Base-by-base conservation (phyloP, 768 basidiomycete species). In the Dioszegia hungarica region DNA sequence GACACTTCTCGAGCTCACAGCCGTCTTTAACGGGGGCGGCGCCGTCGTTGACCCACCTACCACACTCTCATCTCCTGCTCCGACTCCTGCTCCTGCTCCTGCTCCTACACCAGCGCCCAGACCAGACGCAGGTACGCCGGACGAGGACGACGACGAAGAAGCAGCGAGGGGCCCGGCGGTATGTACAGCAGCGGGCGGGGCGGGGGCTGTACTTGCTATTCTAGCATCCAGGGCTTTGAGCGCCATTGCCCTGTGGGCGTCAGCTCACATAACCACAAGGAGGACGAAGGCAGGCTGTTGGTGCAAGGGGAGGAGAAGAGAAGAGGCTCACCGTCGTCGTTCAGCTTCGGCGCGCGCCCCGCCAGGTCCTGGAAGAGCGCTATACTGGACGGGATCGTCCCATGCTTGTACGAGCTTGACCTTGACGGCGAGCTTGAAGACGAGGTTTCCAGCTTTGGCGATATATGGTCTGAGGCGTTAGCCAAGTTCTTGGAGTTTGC, bases 261-360 rank as follows among this genome's bases (percentile, higher is more conserved):
- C 15, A 37, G 41, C 39, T 40, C 5, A 22, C 5, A n/a, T 5
- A n/a, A 5, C 5, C 3, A 3, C 5, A 29, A 29, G 29, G 45
- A 46, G 25, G 14, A 3, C 12, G 25, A 17, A 29, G 28, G 17
- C 17, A 9, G 28, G 11, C 15, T 25, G 45, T 17, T 2, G 6
- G 39, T 8, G 6, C 20, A 40, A 40, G 14, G 34, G 9, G 34
- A 36, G 17, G 9, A 1, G 11, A 43, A 14, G 5, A 17, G 24
- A 17, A 15, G 17, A 17, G 27, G 52, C 83, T 55, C 60, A 92
- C 92, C 94, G 83, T 79, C 94, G 80, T 58, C 95, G 81, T 79
- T 99, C 95, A 19, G 95, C 95, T 77, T 99, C 95, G 20, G 95
- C 95, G 31, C 95, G 82, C 19, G 91, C 86, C 70, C 86, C 88